These are phyloP conservation scores for Torulaspora indica DNA, from an alignment of 805 yeast genomes.

Conservation along the genomic window DNA sequence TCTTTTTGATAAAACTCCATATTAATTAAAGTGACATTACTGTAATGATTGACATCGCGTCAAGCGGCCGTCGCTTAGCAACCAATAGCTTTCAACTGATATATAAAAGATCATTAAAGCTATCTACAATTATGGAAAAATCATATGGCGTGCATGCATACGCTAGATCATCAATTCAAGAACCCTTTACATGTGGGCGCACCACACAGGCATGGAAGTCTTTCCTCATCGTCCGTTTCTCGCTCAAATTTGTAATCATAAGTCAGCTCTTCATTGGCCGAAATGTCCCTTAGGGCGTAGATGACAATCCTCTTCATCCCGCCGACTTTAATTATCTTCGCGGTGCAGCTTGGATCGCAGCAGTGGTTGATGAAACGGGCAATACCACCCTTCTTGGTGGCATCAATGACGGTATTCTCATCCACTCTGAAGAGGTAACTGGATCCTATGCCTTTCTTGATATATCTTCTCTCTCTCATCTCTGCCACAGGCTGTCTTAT, in stretches of 20 bases:
- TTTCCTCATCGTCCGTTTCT: constrained; percentile 79
- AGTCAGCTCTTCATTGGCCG: constrained; percentile 85
- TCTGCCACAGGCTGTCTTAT: constrained; percentile 93
- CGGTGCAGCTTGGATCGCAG: constrained; percentile 96
- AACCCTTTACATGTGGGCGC: constrained; percentile 92
- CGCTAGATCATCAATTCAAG: constrained; percentile 48
- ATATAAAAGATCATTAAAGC: not conserved
- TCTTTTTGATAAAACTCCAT: not conserved
- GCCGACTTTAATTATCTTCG: constrained; percentile 91
- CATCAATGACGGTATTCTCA: constrained; percentile 92
- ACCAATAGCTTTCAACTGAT: not conserved
- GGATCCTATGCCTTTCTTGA: constrained; percentile 91
- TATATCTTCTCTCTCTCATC: constrained; percentile 77
- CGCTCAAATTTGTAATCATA: constrained; percentile 95
- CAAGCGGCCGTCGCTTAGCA: not conserved
- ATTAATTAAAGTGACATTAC: not conserved
- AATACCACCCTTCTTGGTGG: constrained; percentile 94
- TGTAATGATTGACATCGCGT: not conserved
- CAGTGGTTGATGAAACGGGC: constrained; percentile 97
- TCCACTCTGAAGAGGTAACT: constrained; percentile 89
- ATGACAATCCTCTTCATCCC: constrained; percentile 92
- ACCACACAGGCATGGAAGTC: constrained; percentile 92
- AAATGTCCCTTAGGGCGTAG: constrained; percentile 84
- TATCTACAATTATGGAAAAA: constrained; percentile 6
- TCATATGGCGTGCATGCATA: not conserved